These are phyloP conservation scores for Colletotrichum navitas DNA, from an alignment of 2,329 filamentous ascomycete species.

Conservation along the genomic window DNA sequence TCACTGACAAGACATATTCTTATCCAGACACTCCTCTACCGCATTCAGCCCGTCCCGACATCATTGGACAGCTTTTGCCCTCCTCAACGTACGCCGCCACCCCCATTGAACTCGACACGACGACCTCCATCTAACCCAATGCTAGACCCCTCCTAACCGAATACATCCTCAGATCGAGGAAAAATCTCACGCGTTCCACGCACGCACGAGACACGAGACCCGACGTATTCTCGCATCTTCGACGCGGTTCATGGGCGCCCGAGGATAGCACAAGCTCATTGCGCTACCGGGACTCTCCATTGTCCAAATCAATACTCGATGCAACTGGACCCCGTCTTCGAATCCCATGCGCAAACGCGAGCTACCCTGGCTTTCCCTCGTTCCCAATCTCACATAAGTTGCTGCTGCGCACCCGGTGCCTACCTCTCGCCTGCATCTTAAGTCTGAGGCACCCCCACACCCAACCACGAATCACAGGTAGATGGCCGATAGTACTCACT, in stretches of 20 bases:
- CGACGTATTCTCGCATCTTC: slow-evolving; percentile 2
- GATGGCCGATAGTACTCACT: slow-evolving; percentile 79
- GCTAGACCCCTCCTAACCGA: slow-evolving; percentile 25
- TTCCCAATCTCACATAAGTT: slow-evolving; percentile 50
- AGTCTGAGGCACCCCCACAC: slow-evolving; percentile 33
- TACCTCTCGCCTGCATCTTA: slow-evolving; percentile 34
- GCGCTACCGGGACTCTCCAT: slow-evolving; percentile 31
- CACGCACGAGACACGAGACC: slow-evolving; percentile 22
- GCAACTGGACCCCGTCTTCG: slow-evolving; percentile 41
- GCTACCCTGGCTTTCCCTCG: slow-evolving; percentile 49
- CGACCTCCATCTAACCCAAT: slow-evolving; percentile 18
- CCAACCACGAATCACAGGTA: slow-evolving; percentile 57
- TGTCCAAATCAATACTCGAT: slow-evolving; percentile 39
- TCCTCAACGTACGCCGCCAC: slow-evolving; percentile 22
- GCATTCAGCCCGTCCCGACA: slow-evolving; percentile 27
- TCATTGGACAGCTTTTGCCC: slow-evolving; percentile 22
- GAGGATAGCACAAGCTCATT: slow-evolving; percentile 31
- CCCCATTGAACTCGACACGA: slow-evolving; percentile 14
- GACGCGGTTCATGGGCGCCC: slow-evolving; percentile 37
- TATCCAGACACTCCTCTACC: slow-evolving; percentile 39
- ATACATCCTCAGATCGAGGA: slow-evolving; percentile 27
- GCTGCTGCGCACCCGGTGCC: slow-evolving; percentile 42
- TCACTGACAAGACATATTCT: slow-evolving; percentile 27
- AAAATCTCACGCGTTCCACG: slow-evolving; percentile 13
- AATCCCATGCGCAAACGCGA: slow-evolving; percentile 57